phyloP scores from a whole-genome alignment of 2,329 filamentous ascomycete genomes.

The Penicillium brasilianum region DNA sequence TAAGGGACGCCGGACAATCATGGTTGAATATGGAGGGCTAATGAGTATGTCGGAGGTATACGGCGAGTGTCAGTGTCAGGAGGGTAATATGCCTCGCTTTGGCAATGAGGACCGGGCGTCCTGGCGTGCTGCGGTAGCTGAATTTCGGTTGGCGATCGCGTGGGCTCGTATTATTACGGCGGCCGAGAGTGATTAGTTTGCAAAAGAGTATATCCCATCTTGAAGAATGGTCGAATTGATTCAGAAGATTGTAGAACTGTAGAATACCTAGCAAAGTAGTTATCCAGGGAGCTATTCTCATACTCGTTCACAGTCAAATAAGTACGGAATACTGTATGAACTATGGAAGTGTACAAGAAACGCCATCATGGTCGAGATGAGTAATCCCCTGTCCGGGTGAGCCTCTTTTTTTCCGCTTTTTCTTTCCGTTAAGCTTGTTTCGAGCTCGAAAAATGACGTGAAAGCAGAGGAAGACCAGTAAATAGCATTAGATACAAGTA shows the following conservation, averaged over 20 bases:
- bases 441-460: background rate
- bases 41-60: slow-evolving; percentile 6
- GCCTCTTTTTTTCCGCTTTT: background rate
- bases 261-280: too few species aligned
- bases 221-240: background rate
- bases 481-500: background rate
- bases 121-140: slow-evolving; percentile 1
- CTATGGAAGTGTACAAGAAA: too few species aligned
- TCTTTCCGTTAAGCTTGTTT: background rate
- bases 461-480: background rate
- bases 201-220: background rate
- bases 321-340: background rate
- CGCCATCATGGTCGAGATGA: slow-evolving; percentile 12
- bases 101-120: slow-evolving; percentile 9
- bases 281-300: background rate
- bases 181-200: background rate
- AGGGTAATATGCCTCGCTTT: slow-evolving; percentile 17
- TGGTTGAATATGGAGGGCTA: slow-evolving; percentile 8
- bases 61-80: background rate
- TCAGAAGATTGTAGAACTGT: background rate
- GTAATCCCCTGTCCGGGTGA: slow-evolving; percentile 19
- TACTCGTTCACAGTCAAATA: background rate
- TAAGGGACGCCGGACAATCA: slow-evolving; percentile 17
- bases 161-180: slow-evolving; percentile 2
- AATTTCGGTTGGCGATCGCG: slow-evolving; percentile 2